phyloP scores from a whole-genome alignment of 2,329 filamentous ascomycete species.

The Diaporthe helianthi region DNA sequence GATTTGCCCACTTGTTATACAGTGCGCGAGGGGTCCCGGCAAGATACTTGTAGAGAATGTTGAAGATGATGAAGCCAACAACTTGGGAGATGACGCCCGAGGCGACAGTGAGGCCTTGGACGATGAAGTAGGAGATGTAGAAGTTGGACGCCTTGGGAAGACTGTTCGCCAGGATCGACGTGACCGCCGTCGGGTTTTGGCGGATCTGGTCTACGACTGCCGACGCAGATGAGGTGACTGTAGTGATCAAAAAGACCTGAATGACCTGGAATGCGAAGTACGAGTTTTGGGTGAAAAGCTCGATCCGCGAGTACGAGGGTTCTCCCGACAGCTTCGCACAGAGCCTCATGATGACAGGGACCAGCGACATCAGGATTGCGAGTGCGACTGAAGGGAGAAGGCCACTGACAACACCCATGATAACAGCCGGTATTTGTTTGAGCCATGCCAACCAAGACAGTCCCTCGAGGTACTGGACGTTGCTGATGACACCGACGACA shows the following conservation, averaged over 20 bases:
- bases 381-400: constrained; percentile 82
- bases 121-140: constrained; percentile 92
- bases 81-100: constrained; percentile 76
- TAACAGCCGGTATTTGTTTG: constrained; percentile 68
- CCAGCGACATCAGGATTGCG: constrained; percentile 83
- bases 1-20: constrained; percentile 77
- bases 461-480: constrained; percentile 73
- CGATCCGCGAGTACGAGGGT: constrained; percentile 79
- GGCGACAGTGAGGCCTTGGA: constrained; percentile 86
- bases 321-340: constrained; percentile 83
- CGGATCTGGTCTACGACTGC: constrained; percentile 70
- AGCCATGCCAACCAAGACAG: constrained; percentile 73
- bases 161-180: constrained; percentile 72
- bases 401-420: constrained; percentile 84
- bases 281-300: constrained; percentile 87
- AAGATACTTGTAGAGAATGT: constrained; percentile 75
- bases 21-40: constrained; percentile 81
- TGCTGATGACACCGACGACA: constrained; percentile 84
- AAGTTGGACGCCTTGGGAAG: constrained; percentile 90
- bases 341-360: constrained; percentile 83
- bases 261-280: constrained; percentile 93
- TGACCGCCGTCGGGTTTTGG: constrained; percentile 65
- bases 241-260: constrained; percentile 90
- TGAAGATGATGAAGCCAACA: constrained; percentile 75
- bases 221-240: constrained; percentile 80